A percentile compares a stretch with the other conserved stretches of the same genome.
These are phyloP conservation scores for Lachancea waltii DNA, from an alignment of 805 yeast species.

Conservation along the genomic window DNA sequence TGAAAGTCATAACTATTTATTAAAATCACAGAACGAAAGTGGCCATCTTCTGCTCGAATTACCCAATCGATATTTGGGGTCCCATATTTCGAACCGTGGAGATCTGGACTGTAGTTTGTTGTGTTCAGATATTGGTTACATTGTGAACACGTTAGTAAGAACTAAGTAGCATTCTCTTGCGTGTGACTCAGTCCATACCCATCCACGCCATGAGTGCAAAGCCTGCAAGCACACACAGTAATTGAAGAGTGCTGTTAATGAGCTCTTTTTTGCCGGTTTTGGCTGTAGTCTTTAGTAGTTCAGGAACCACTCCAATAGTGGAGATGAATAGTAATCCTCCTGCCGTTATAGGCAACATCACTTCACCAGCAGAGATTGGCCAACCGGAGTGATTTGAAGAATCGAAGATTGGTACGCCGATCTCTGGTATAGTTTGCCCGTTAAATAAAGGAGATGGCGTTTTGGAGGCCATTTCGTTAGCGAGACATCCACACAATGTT, in stretches of 20 bases:
- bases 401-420: neutral
- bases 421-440: neutral
- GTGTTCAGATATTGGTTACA: no score
- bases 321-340: slow-evolving; percentile 74
- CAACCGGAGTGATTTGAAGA: neutral
- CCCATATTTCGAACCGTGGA: no score
- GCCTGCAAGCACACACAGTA: slow-evolving; percentile 47
- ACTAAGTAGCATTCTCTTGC: no score
- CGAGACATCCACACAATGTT: slow-evolving; percentile 53
- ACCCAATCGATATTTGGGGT: no score
- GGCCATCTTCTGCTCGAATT: no score
- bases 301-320: slow-evolving; percentile 70
- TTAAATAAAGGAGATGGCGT: neutral
- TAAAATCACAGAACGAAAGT: no score
- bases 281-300: slow-evolving; percentile 43
- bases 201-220: slow-evolving; percentile 46
- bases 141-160: no score
- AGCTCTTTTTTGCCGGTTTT: slow-evolving; percentile 36
- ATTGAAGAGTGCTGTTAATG: slow-evolving; percentile 39
- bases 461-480: slow-evolving; percentile 34
- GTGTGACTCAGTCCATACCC: slow-evolving; percentile 3
- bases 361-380: slow-evolving; percentile 35
- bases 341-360: slow-evolving; percentile 64
- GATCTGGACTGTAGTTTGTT: no score
- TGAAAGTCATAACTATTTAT: no score